Evolutionary conservation across 495 filamentous ascomycete species (phyloP), one percentile per base, ranked within the genome.

Genomic region (Penicillium simplicissimum): DNA sequence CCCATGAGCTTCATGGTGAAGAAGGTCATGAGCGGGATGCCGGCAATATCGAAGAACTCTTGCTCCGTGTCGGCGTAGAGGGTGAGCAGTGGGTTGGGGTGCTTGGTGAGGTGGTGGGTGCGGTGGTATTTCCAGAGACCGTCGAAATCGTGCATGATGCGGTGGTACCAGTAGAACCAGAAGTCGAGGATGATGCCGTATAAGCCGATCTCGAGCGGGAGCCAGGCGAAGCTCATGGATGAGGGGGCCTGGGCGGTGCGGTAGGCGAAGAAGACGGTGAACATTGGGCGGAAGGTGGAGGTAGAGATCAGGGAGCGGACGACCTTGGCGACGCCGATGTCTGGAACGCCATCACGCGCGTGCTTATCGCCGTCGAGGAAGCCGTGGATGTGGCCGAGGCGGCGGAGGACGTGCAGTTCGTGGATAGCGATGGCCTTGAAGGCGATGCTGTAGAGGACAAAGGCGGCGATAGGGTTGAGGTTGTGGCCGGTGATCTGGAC

Each of bases 151-250:
- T 77, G 75, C 70, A 74, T 75, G 8, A 70, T 11, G 1, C 75
- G 73, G 49, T 77, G 75, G 60, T 76, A 75, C 72, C 73, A 76
- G 61, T 77, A 77, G 63, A 77, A 77, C 74, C 74, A 77, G 64
- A 77, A 77, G 60, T 77, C 75, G 38, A 77, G 69, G 53, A 74
- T 70, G 42, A 77, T 67, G 3, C 73, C 72, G 55, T 77, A 76
- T 0, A 77, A 57, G 0, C 75, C 72, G 19, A 62, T 60, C 37
- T 77, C 74, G 0, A 76, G 65, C 0, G 67, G 65, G 1, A 77
- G 63, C 68, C 71, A 71, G 51, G 48, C 55, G 57, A 69, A 74
- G 49, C 61, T 69, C 48, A 76, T 73, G 0, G 63, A 58, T 0
- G 63, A 43, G 8, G 73, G 72, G 0, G 63, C 36, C 28, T 63